Evolutionary conservation across 768 basidiomycete species (phyloP).

Genomic region (Rhizopogon salebrosus): DNA sequence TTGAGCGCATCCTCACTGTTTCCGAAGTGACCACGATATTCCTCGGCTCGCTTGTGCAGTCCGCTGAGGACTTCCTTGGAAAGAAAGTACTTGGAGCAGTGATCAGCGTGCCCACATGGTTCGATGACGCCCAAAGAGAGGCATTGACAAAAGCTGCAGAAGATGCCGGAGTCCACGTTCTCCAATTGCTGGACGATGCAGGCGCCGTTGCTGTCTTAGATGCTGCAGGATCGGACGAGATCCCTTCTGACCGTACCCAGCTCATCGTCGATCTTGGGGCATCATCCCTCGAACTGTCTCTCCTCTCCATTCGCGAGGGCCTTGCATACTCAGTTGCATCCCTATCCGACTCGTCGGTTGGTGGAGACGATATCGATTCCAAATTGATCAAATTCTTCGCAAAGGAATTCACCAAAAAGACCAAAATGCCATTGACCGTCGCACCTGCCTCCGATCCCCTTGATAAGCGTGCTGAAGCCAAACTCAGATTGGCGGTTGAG

Average conservation of each 20-base stretch:
- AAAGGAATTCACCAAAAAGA: slow-evolving; percentile 96
- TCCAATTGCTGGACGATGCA: slow-evolving; percentile 85
- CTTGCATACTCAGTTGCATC: slow-evolving; percentile 61
- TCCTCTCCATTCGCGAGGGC: slow-evolving; percentile 74
- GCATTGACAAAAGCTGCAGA: slow-evolving; percentile 72
- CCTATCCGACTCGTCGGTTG: slow-evolving; percentile 38
- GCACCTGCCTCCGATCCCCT: slow-evolving; percentile 50
- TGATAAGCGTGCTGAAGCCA: slow-evolving; percentile 88
- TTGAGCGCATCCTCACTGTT: slow-evolving; percentile 70
- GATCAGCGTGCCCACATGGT: slow-evolving; percentile 75
- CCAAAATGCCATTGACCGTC: slow-evolving; percentile 66
- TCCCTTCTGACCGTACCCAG: slow-evolving; percentile 63
- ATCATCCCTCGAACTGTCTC: slow-evolving; percentile 61
- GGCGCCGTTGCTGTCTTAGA: slow-evolving; percentile 64
- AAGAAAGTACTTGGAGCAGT: slow-evolving; percentile 76
- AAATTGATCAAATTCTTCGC: slow-evolving; percentile 88
- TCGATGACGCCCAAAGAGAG: slow-evolving; percentile 58
- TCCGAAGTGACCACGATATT: slow-evolving; percentile 84
- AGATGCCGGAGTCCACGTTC: slow-evolving; percentile 76
- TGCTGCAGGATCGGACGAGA: slow-evolving; percentile 36
- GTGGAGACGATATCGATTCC: slow-evolving; percentile 73
- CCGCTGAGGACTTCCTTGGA: slow-evolving; percentile 89
- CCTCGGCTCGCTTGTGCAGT: slow-evolving; percentile 76
- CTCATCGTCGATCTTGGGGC: slow-evolving; percentile 80
- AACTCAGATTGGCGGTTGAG: slow-evolving; percentile 87